Conservation (phyloP, 305 asterid genomes). For the Fraxinus nigra region DNA sequence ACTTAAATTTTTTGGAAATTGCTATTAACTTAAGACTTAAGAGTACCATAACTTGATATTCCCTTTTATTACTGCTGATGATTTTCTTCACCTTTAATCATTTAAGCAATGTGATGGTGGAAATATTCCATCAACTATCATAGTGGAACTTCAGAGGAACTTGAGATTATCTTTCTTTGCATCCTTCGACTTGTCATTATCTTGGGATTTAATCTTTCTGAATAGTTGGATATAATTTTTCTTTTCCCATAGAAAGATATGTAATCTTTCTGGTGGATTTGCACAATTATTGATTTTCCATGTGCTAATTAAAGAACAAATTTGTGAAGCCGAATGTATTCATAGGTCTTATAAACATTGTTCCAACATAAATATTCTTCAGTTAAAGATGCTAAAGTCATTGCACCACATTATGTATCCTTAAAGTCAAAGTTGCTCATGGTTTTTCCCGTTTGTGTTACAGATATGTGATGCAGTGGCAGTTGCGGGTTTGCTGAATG, state of each 20-base stretch:
- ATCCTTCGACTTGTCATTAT: neutral
- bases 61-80: neutral
- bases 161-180: slow-evolving; percentile 4
- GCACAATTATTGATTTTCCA: neutral
- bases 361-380: neutral
- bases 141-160: neutral
- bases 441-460: slow-evolving; percentile 18
- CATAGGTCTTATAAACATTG: neutral
- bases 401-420: too few relatives aligned
- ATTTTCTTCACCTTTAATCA: neutral
- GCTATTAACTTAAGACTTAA: neutral
- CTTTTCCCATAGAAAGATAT: neutral
- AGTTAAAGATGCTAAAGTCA: neutral
- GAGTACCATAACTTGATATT: neutral
- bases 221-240: neutral
- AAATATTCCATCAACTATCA: neutral
- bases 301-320: neutral
- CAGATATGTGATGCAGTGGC: slow-evolving; percentile 99
- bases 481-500: slow-evolving; percentile 93
- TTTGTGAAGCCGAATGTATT: neutral
- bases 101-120: neutral
- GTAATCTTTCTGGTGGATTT: neutral
- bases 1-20: neutral
- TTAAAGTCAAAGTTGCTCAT: neutral
- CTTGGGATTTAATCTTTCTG: neutral